Percentiles rank a stretch among this genome's conserved stretches.
phyloP scores from a whole-genome alignment of 805 yeast species.

The Zygotorulaspora florentina region DNA sequence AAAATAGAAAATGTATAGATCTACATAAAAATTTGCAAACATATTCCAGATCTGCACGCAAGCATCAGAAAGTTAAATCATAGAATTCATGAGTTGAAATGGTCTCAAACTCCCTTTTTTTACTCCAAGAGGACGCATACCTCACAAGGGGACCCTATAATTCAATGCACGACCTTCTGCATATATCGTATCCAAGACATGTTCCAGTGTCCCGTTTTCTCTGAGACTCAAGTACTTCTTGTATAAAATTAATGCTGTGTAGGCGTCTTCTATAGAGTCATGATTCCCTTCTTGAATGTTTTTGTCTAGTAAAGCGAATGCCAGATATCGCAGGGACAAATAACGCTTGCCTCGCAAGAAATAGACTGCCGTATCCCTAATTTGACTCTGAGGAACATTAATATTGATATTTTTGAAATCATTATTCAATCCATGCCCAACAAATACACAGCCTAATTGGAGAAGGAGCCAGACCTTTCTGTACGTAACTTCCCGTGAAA shows the following conservation, averaged over 20 bases:
- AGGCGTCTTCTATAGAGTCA: constrained; percentile 95
- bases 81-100: not conserved
- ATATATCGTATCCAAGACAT: constrained; percentile 61
- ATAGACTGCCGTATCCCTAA: constrained; percentile 83
- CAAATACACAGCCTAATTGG: constrained; percentile 84
- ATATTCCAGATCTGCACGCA: no score
- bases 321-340: constrained; percentile 78
- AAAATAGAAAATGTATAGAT: not conserved
- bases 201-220: constrained; percentile 55
- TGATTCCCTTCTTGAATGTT: constrained; percentile 90
- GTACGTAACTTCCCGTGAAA: constrained; percentile 76
- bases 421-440: constrained; percentile 89
- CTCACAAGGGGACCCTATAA: constrained; percentile 29
- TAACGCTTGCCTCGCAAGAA: constrained; percentile 73
- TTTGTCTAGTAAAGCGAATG: constrained; percentile 68
- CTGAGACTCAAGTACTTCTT: constrained; percentile 63
- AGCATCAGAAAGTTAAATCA: no score
- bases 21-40: no score
- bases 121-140: no score
- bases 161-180: constrained; percentile 50
- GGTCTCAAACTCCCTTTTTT: no score
- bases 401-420: constrained; percentile 93
- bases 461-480: constrained; percentile 85
- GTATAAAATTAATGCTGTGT: constrained; percentile 75
- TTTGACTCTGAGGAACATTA: constrained; percentile 79